Base-by-base conservation (phyloP, 2,329 filamentous ascomycete genomes). In the Verticillium longisporum region DNA sequence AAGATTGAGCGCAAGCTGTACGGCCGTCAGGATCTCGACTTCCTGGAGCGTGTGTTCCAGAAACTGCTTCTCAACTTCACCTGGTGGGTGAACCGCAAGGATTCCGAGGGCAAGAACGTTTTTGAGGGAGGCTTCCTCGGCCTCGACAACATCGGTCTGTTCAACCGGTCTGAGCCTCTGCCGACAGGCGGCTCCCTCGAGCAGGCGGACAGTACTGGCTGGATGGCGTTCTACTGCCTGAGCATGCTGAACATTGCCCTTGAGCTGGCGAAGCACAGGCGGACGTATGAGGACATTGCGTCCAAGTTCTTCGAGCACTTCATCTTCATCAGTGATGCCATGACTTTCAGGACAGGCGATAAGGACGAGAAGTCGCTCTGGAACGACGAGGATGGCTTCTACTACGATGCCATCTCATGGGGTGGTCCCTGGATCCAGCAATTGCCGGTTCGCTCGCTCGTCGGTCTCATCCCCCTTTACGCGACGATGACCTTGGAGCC, bases 241-340 rank as follows among this genome's bases (percentile, higher is more conserved):
- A 92, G 88, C 77, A 98, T 98, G 94, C 83, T 98, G 70, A 98
- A 98, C 77, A 98, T 98, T 70, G 88, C 93, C 14, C 83, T 98
- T 13, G 95, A 98, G 77, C 83, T 98, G 67, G 93, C 94, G 62
- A 98, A 98, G 78, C 92, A 97, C 73, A 88, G 95, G 55, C 88
- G 93, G 50, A 97, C 89, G 61, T 98, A 98, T 74, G 94, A 98
- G 79, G 94, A 98, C 71, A 90, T 98, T 78, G 93, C 94, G 1
- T 96, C 92, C 58, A 98, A 98, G 76, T 98, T 98, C 80, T 98
- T 98, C 70, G 95, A 98, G 78, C 95, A 98, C 71, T 98, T 98
- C 77, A 91, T 98, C 71, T 88, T 97, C 74, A 98, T 98, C 74
- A 96, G 92, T 71, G 95, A 98, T 77, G 95, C 94, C 61, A 97